Evolutionary conservation across 23 red algal genomes (phyloP).

Genomic region (Chondrus crispus): DNA sequence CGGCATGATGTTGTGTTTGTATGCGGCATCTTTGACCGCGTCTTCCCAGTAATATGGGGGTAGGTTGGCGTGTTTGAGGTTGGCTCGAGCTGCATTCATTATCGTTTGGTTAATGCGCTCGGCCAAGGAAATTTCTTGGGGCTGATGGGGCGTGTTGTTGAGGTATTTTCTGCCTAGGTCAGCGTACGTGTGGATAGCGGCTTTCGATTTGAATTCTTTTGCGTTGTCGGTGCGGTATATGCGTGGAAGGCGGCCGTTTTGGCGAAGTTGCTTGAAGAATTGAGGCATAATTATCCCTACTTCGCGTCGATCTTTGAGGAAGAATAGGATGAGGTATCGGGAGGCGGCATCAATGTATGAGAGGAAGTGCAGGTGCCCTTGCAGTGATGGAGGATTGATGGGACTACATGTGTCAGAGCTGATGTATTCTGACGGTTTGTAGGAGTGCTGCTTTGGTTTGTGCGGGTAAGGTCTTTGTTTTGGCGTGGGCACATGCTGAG

Average conservation of each 20-base stretch:
- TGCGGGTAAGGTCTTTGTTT: not conserved
- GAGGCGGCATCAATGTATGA: not conserved
- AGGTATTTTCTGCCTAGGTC: not conserved
- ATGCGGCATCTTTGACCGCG: not conserved
- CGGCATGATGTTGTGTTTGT: not conserved
- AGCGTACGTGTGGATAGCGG: not conserved
- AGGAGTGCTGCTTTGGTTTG: not conserved
- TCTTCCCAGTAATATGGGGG: not conserved
- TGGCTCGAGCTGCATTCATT: not conserved
- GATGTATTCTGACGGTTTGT: not conserved
- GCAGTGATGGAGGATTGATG: not conserved
- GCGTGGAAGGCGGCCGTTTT: not conserved
- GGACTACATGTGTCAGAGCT: constrained; percentile 33
- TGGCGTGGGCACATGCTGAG: not conserved
- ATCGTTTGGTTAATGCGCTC: not conserved
- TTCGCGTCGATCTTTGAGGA: not conserved
- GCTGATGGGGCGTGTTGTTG: not conserved
- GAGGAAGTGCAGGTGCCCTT: constrained; percentile 10
- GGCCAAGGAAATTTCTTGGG: not conserved
- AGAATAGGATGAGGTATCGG: not conserved
- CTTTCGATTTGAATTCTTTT: not conserved
- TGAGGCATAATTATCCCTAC: not conserved
- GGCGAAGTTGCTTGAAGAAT: no score
- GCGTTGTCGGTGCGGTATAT: not conserved
- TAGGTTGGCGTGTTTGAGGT: not conserved